Evolutionary conservation across 768 basidiomycete genomes (phyloP).

Genomic region (Termitomyces sp.): DNA sequence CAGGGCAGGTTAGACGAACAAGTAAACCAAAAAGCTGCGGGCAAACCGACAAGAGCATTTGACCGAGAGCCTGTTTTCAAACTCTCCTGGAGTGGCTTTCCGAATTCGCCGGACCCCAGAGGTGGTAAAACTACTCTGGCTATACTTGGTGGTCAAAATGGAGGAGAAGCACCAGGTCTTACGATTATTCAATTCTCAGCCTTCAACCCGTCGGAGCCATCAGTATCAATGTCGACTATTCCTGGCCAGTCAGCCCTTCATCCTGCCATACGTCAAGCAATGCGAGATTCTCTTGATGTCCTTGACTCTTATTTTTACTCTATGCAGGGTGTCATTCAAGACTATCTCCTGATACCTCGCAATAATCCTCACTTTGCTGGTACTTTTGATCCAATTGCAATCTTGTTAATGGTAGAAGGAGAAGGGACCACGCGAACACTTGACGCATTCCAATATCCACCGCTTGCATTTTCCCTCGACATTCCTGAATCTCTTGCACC

Average conservation of each 20-base stretch:
- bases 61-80: conserved; percentile 79
- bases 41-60: conserved; percentile 9
- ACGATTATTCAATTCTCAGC: conserved; percentile 66
- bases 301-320: conserved; percentile 51
- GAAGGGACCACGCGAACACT: conserved; percentile 42
- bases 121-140: conserved; percentile 70
- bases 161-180: conserved; percentile 51
- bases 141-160: conserved; percentile 70
- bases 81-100: conserved; percentile 76
- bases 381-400: conserved; percentile 60
- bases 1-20: conserved; percentile 37
- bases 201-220: conserved; percentile 49
- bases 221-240: conserved; percentile 27
- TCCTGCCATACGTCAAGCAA: conserved; percentile 52
- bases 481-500: not conserved
- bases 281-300: conserved; percentile 52
- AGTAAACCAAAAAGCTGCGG: conserved; percentile 17
- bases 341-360: conserved; percentile 73
- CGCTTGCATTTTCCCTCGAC: conserved; percentile 32
- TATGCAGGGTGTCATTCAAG: conserved; percentile 58
- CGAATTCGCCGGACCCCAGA: conserved; percentile 57
- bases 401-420: conserved; percentile 56
- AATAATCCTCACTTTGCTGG: conserved; percentile 64
- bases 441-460: conserved; percentile 70
- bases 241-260: conserved; percentile 24